Evolutionary conservation across 306 rosid species (phyloP).

Genomic region (Neltuma alba): DNA sequence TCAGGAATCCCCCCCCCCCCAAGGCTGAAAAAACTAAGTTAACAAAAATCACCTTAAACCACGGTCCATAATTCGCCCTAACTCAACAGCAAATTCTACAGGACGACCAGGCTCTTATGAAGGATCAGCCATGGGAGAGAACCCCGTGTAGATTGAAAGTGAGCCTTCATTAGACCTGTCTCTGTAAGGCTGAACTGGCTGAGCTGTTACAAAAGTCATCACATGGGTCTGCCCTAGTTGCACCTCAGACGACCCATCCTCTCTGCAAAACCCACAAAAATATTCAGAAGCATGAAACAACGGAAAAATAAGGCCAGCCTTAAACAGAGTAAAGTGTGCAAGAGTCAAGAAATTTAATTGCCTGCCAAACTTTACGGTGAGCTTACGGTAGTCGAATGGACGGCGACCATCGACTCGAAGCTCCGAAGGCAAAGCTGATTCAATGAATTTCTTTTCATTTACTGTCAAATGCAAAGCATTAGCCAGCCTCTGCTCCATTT

Average conservation of each 20-base stretch:
- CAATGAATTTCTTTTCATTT: no score
- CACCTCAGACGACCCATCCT: slow-evolving; percentile 77
- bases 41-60: slow-evolving; percentile 57
- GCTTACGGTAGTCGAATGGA: no score
- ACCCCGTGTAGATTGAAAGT: slow-evolving; percentile 83
- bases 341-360: no score
- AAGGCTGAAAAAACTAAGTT: no score
- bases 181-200: slow-evolving; percentile 69
- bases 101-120: slow-evolving; percentile 90
- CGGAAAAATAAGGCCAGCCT: not conserved
- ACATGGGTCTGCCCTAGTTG: slow-evolving; percentile 81
- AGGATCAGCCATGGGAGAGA: slow-evolving; percentile 96
- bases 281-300: not conserved
- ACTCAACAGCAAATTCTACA: slow-evolving; percentile 68
- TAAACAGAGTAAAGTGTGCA: not conserved
- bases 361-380: no score
- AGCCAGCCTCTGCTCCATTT: no score
- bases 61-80: slow-evolving; percentile 79
- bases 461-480: no score
- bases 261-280: slow-evolving; percentile 25
- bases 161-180: slow-evolving; percentile 89
- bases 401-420: no score
- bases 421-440: no score
- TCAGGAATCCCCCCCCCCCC: no score
- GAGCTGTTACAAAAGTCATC: slow-evolving; percentile 68